Evolutionary conservation across 1,284 basidiomycete species (phyloP).

Genomic region (Gomphus bonarii): DNA sequence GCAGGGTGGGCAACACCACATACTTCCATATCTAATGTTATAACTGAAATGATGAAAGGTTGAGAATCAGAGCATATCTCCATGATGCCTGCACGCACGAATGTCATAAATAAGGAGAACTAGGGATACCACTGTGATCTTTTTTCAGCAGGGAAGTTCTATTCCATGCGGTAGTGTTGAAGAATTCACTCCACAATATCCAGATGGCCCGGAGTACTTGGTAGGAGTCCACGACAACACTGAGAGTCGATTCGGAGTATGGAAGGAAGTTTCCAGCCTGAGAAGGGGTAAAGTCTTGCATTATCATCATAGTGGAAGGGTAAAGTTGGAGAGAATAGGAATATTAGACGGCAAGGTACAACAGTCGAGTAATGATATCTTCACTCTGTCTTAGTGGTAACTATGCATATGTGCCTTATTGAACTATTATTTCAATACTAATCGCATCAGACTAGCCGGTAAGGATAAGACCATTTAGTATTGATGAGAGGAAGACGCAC

Average conservation of each 20-base stretch:
- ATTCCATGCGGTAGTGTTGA: background rate
- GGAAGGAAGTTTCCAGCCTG: background rate
- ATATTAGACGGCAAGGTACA: too few relatives aligned
- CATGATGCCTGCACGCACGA: background rate
- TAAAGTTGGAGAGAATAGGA: too few relatives aligned
- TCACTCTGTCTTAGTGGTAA: too few relatives aligned
- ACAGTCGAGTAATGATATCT: too few relatives aligned
- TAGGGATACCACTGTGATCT: background rate
- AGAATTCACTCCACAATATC: background rate
- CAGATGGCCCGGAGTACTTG: background rate
- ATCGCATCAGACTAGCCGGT: too few relatives aligned
- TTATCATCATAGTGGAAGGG: background rate
- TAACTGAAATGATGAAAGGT: background rate
- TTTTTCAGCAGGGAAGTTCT: background rate
- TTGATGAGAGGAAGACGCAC: too few relatives aligned
- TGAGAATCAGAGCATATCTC: background rate
- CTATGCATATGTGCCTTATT: too few relatives aligned
- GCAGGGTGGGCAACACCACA: background rate
- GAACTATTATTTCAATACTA: too few relatives aligned
- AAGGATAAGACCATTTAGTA: too few relatives aligned
- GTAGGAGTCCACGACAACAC: background rate
- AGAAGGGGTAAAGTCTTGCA: background rate
- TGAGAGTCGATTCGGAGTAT: too few relatives aligned
- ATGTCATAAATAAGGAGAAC: conserved; percentile 3
- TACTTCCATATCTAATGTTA: conserved; percentile 6